Conservation (phyloP, 2,329 filamentous ascomycete genomes). For the Apiospora malaysiana region DNA sequence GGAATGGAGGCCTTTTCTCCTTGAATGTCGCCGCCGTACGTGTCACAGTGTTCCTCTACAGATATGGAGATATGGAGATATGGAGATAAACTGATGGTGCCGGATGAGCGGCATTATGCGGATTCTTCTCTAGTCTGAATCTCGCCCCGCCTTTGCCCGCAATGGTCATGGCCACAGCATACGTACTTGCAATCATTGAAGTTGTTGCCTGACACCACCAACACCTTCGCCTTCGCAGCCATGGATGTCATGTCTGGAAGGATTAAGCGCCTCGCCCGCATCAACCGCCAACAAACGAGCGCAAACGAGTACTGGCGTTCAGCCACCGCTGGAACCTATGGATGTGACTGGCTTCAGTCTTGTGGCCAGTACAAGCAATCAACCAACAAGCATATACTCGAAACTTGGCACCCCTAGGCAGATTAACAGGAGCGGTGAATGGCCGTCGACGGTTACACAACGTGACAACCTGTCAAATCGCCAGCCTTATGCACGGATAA, state of each 20-base stretch:
- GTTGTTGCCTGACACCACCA: neutral
- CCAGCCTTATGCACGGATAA: conserved; percentile 12
- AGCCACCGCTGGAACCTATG: neutral
- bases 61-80: neutral
- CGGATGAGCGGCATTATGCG: conserved; percentile 7
- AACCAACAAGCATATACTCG: neutral
- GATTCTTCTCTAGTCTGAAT: neutral
- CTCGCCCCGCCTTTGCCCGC: conserved; percentile 1
- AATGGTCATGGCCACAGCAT: neutral
- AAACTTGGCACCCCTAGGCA: neutral
- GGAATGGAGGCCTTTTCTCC: neutral
- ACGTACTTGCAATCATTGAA: neutral
- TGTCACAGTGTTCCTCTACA: neutral
- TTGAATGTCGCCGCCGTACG: neutral
- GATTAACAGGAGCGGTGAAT: neutral
- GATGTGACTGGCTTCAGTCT: neutral
- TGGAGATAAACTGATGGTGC: neutral
- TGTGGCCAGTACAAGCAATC: neutral
- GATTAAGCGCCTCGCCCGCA: neutral
- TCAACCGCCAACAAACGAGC: conserved; percentile 9
- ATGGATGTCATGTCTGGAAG: neutral
- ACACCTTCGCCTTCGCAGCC: no score
- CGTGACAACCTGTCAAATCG: neutral
- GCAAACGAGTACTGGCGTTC: neutral
- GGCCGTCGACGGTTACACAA: neutral